A percentile compares a stretch with the other conserved stretches of the same genome.
Conservation (phyloP, 371 early-diverging fungal genomes). For the Rhizopus microsporus region DNA sequence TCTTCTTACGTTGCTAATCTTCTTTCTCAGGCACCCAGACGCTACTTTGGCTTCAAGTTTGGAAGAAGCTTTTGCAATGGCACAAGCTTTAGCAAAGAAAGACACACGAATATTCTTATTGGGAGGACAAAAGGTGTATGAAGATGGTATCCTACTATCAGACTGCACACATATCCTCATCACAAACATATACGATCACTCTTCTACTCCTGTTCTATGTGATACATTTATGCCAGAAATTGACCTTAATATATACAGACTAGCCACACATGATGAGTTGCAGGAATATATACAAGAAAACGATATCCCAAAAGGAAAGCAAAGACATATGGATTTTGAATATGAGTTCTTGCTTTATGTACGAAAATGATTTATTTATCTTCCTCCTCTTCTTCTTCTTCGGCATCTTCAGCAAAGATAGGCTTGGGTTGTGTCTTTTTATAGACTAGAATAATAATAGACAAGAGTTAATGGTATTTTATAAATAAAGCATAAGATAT, state of each 20-base stretch:
- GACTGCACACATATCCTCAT: constrained; percentile 60
- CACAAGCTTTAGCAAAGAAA: constrained; percentile 6
- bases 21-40: background rate
- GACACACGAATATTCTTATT: constrained; percentile 54
- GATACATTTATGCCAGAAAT: constrained; percentile 74
- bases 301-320: constrained; percentile 48
- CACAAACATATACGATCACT: constrained; percentile 50
- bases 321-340: constrained; percentile 43
- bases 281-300: constrained; percentile 40
- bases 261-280: constrained; percentile 40
- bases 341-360: constrained; percentile 49
- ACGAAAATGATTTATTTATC: constrained; percentile 10
- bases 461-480: background rate
- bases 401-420: constrained; percentile 68
- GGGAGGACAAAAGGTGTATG: constrained; percentile 69
- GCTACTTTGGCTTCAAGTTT: constrained; percentile 14
- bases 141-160: constrained; percentile 52
- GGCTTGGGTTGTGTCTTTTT: constrained; percentile 80
- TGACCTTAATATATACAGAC: constrained; percentile 28
- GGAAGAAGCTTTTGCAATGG: constrained; percentile 20
- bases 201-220: constrained; percentile 47
- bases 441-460: constrained; percentile 64
- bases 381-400: constrained; percentile 66
- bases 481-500: background rate
- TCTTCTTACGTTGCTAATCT: background rate